Percentiles rank a stretch among this genome's conserved stretches.
Conservation (phyloP, 2,329 filamentous ascomycete species). For the Amauroascus verrucosus region DNA sequence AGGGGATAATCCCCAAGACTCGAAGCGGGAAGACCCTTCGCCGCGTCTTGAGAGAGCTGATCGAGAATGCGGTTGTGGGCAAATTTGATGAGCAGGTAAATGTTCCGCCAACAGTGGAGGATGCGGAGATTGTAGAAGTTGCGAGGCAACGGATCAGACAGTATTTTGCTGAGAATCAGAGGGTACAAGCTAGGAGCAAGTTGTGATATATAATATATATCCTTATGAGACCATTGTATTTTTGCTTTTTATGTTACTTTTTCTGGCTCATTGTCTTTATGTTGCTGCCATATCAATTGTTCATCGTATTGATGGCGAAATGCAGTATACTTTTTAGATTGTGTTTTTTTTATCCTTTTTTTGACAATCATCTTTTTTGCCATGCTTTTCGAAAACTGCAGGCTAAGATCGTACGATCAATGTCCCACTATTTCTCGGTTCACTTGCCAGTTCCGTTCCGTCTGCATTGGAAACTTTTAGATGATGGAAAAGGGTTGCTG, state of each 20-base stretch:
- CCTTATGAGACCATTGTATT: too few relatives aligned
- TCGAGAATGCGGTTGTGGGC: constrained; percentile 69
- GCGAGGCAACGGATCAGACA: constrained; percentile 60
- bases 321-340: too few relatives aligned
- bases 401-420: neutral
- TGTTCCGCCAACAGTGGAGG: constrained; percentile 78
- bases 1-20: constrained; percentile 83
- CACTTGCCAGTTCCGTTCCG: neutral
- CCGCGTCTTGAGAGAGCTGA: constrained; percentile 67
- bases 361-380: neutral
- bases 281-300: too few relatives aligned
- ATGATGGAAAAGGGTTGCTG: neutral
- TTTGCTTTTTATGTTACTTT: too few relatives aligned
- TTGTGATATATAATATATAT: too few relatives aligned
- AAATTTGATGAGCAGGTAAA: constrained; percentile 62
- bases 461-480: neutral
- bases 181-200: constrained; percentile 34
- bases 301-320: too few relatives aligned
- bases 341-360: too few relatives aligned
- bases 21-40: constrained; percentile 83
- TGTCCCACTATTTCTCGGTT: neutral
- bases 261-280: too few relatives aligned
- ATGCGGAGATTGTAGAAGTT: constrained; percentile 61
- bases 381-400: neutral
- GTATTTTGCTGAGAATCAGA: constrained; percentile 54